Conservation (phyloP, 306 rosid genomes). For the Prunus campanulata region DNA sequence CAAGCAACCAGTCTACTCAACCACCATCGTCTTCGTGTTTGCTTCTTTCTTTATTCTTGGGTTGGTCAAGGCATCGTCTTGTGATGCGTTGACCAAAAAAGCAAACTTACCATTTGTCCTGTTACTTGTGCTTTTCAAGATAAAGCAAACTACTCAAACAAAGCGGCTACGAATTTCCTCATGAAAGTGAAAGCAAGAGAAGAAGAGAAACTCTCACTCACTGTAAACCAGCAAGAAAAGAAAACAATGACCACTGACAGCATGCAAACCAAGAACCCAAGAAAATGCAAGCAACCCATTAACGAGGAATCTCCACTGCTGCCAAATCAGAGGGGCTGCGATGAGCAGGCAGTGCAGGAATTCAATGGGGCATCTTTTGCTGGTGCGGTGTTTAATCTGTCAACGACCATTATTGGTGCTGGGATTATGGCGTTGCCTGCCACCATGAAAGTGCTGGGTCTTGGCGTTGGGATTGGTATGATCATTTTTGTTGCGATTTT, state of each 20-base stretch:
- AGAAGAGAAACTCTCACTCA: background rate
- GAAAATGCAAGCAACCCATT: slow-evolving; percentile 8
- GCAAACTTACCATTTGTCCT: background rate
- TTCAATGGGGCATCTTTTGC: slow-evolving; percentile 38
- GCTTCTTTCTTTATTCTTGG: background rate
- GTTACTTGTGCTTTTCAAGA: background rate
- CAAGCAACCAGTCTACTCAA: background rate
- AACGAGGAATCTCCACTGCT: slow-evolving; percentile 28
- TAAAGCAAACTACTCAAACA: background rate
- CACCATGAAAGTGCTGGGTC: slow-evolving; percentile 66
- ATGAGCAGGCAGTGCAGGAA: background rate
- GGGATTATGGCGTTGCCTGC: slow-evolving; percentile 80
- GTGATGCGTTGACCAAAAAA: background rate
- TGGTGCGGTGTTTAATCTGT: slow-evolving; percentile 61
- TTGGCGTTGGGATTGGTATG: slow-evolving; percentile 38
- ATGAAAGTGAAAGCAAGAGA: background rate
- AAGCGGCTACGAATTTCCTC: slow-evolving; percentile 14
- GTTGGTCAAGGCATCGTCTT: background rate
- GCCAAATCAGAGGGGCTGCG: background rate
- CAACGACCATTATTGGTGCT: slow-evolving; percentile 68
- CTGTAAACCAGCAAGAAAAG: background rate
- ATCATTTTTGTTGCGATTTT: slow-evolving; percentile 52
- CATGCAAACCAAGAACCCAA: slow-evolving; percentile 5
- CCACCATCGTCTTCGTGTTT: background rate
- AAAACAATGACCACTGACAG: slow-evolving; percentile 15